A percentile compares a stretch with the other conserved stretches of the same genome.
Conservation (phyloP, 306 rosid genomes). For the Vigna hirtella region DNA sequence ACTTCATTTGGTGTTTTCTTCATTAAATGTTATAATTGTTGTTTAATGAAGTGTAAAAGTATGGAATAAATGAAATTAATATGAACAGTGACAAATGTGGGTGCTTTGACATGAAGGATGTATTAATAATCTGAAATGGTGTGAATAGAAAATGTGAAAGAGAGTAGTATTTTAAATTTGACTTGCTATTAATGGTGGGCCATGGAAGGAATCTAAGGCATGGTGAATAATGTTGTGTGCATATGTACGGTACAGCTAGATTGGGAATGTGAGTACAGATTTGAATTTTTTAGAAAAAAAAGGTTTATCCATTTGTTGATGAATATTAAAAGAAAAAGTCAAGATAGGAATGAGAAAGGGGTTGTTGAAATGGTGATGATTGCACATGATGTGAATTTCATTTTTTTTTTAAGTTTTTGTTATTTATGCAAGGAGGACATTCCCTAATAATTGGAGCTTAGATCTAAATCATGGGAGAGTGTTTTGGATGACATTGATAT, state of each 20-base stretch:
- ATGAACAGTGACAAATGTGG: not conserved
- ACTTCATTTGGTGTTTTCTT: conserved; percentile 5
- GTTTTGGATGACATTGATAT: not conserved
- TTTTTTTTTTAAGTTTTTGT: conserved; percentile 36
- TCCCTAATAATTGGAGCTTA: conserved; percentile 46
- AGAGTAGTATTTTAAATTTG: conserved; percentile 21
- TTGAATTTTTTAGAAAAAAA: conserved; percentile 10
- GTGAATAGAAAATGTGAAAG: not conserved
- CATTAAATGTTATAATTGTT: not conserved
- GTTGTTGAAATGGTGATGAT: conserved; percentile 43
- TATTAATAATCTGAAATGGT: not conserved
- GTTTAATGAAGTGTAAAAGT: not conserved
- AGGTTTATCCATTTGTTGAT: conserved; percentile 39
- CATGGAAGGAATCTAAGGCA: conserved; percentile 45
- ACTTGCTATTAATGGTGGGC: conserved; percentile 42
- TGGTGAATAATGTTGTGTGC: conserved; percentile 32
- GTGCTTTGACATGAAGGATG: not conserved
- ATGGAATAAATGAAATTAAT: not conserved
- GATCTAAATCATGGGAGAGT: conserved; percentile 28
- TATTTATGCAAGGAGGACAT: conserved; percentile 43
- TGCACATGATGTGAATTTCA: conserved; percentile 51
- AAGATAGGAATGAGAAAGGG: conserved; percentile 40
- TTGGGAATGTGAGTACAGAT: conserved; percentile 48
- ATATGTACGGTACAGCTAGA: conserved; percentile 43
- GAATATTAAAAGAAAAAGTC: conserved; percentile 36